Base-by-base conservation (phyloP, 176 grass and related monocot genomes). In the Phragmites australis region DNA sequence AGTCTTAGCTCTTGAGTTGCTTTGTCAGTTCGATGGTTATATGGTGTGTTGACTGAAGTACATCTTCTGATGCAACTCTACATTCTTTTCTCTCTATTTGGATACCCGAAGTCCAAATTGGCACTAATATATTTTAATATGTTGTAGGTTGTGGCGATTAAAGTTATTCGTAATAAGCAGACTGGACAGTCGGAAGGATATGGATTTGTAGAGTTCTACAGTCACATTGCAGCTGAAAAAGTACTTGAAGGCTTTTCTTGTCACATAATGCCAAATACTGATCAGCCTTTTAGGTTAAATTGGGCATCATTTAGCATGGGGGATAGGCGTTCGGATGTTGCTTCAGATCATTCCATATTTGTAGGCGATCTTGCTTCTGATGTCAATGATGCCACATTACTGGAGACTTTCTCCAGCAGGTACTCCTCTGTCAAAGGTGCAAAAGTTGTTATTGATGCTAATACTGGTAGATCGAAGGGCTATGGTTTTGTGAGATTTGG, bases 221-320 rank as follows among this genome's bases (percentile, higher is more conserved):
- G 90, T n/a, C 88, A 89, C 34, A 68, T 55, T 44, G 90, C 88
- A 21, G 95, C 95, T 85, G 88, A 98, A 76, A 94, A 94, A 77
- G 81, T 98, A 50, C 80, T 98, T 68, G 88, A 98, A 47, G 81
- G 81, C 44, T 98, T 98, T 55, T 58, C 81, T 74, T 90, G 95
- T 76, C 95, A 94, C 85, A 87, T 91, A 76, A 98, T 98, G 95
- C 95, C 95, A 58, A 98, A 98, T 18, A 94, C 95, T 1, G 95
- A 98, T 74, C 95, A 98, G 6, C 85, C 88, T 68, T 98, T 98
- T 80, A 90, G 95, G 81, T 85, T 98, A 82, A 98, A 98, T 34
- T 98, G 95, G 95, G 95, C 95, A 39, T 94, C 95, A 12, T 98
- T 98, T 88, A 98, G 95, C 81, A 94, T 91, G 92, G 95, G 92